phyloP scores from a whole-genome alignment of 2,329 filamentous ascomycete species.

The Fonsecaea pedrosoi region DNA sequence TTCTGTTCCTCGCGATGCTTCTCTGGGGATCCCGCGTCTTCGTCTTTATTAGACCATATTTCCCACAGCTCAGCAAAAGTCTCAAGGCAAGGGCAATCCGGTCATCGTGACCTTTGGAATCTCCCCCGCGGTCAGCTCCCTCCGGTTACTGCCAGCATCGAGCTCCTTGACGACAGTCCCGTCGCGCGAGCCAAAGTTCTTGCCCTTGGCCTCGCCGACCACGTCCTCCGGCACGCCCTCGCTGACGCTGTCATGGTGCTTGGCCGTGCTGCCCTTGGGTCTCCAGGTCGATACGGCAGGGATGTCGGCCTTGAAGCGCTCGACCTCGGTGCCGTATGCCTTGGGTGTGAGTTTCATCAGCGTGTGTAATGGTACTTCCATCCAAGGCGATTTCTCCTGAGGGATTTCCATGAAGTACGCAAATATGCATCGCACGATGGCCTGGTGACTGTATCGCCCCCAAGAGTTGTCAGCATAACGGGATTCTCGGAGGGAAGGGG shows the following conservation, averaged over 20 bases:
- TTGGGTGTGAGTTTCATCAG: slow-evolving; percentile 95
- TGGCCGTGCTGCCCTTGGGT: slow-evolving; percentile 67
- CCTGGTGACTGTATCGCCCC: slow-evolving; percentile 69
- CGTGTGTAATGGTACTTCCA: slow-evolving; percentile 96
- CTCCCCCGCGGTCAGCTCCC: neutral
- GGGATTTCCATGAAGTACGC: slow-evolving; percentile 98
- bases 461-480: too few relatives aligned
- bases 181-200: neutral
- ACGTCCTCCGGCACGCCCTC: slow-evolving; percentile 32
- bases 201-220: slow-evolving; percentile 28
- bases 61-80: neutral
- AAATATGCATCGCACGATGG: slow-evolving; percentile 95
- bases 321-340: slow-evolving; percentile 91
- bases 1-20: neutral
- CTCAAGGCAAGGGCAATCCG: slow-evolving; percentile 28
- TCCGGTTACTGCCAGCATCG: neutral
- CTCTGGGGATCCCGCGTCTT: too few relatives aligned
- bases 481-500: too few relatives aligned
- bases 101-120: slow-evolving; percentile 21
- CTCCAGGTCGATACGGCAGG: slow-evolving; percentile 96
- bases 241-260: slow-evolving; percentile 37
- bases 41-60: too few relatives aligned
- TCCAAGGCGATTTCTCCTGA: slow-evolving; percentile 93
- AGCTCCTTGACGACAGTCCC: neutral
- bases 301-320: slow-evolving; percentile 87